Percentiles rank a stretch among this genome's conserved stretches.
phyloP scores from a whole-genome alignment of 2,329 filamentous ascomycete species.

The Basipetospora sp. region DNA sequence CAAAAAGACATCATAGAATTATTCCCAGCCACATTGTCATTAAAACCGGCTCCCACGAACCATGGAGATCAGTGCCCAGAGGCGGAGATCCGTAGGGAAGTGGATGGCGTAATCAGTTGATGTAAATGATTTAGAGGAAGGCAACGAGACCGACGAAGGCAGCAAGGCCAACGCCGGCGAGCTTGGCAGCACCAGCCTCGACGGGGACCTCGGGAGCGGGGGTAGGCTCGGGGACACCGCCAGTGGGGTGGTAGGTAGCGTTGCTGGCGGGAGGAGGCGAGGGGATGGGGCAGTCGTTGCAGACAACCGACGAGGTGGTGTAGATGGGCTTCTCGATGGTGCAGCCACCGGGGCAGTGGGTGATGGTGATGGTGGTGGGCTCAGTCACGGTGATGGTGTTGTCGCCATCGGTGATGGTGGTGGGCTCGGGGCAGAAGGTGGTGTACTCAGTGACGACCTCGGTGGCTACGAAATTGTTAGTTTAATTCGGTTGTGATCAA shows the following conservation, averaged over 20 bases:
- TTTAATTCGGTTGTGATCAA: background rate
- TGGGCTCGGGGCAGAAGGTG: conserved; percentile 59
- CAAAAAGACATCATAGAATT: conserved; percentile 3
- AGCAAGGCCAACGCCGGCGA: conserved; percentile 40
- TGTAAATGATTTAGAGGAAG: conserved; percentile 38
- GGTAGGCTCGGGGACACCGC: conserved; percentile 10
- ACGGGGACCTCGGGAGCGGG: conserved; percentile 13
- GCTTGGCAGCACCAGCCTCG: conserved; percentile 42
- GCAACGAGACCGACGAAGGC: conserved; percentile 46
- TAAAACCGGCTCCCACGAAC: background rate
- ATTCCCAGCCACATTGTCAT: conserved; percentile 1
- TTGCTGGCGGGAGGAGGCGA: background rate
- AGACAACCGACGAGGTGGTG: conserved; percentile 36
- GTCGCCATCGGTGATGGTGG: conserved; percentile 46
- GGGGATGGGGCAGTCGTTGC: conserved; percentile 29
- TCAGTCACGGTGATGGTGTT: conserved; percentile 56
- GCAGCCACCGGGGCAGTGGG: conserved; percentile 48
- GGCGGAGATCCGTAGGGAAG: background rate
- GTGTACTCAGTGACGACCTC: conserved; percentile 51
- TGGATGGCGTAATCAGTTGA: conserved; percentile 3
- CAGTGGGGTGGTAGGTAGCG: conserved; percentile 6
- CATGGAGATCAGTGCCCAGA: background rate
- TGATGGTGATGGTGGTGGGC: conserved; percentile 56
- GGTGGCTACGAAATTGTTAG: conserved; percentile 30
- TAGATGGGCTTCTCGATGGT: conserved; percentile 46